phyloP scores from a whole-genome alignment of 2,329 filamentous ascomycete genomes.

The Dactylellina parvicollis region DNA sequence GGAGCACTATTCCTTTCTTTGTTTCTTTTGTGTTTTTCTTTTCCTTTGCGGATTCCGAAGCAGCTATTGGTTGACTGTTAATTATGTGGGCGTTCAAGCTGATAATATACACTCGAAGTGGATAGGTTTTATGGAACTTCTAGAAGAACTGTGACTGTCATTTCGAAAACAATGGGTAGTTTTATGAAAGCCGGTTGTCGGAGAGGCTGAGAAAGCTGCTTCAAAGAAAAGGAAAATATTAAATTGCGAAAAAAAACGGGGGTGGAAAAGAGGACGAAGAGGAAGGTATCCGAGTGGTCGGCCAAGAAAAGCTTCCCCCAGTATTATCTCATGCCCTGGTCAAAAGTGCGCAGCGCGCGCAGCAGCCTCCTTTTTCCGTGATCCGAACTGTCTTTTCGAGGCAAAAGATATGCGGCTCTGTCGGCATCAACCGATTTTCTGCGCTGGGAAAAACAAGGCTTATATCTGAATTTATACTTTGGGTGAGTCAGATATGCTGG shows the following conservation, averaged over 20 bases:
- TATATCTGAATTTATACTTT: not conserved
- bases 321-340: not conserved
- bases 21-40: not conserved
- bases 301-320: slow-evolving; percentile 20
- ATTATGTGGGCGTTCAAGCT: not conserved
- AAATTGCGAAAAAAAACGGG: slow-evolving; percentile 20
- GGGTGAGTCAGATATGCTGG: not conserved
- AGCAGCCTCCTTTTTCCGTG: slow-evolving; percentile 18
- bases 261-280: not conserved
- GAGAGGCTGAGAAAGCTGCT: too few species aligned
- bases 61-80: not conserved
- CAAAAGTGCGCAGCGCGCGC: not conserved
- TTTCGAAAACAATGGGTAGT: too few species aligned
- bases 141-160: slow-evolving; percentile 30
- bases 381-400: slow-evolving; percentile 27
- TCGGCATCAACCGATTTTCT: not conserved
- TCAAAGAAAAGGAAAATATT: slow-evolving; percentile 12
- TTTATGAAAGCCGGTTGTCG: not conserved
- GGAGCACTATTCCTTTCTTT: not conserved
- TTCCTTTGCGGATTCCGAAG: not conserved
- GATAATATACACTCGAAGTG: slow-evolving; percentile 23
- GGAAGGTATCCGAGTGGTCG: slow-evolving; percentile 35
- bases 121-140: slow-evolving; percentile 16
- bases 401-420: slow-evolving; percentile 35
- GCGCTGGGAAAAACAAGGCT: not conserved